A percentile compares a stretch with the other conserved stretches of the same genome.
Conservation (phyloP, 805 yeast genomes). For the Schwanniomyces pseudopolymorphus region DNA sequence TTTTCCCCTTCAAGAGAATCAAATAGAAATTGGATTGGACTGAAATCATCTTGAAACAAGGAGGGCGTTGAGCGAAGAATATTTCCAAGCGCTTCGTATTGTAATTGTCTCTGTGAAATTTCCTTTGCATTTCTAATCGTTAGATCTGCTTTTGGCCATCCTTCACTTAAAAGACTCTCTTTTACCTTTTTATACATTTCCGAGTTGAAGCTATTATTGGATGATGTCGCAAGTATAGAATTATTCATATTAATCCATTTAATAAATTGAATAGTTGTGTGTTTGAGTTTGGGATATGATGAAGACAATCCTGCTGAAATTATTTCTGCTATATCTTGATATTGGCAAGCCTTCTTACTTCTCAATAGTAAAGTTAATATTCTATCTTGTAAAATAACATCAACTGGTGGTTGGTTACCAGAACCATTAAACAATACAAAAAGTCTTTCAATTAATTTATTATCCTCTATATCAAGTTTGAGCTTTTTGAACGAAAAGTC, state of each 20-base stretch:
- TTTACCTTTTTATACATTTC: conserved; percentile 54
- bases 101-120: conserved; percentile 53
- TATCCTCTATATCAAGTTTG: conserved; percentile 52
- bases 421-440: conserved; percentile 54
- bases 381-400: conserved; percentile 52
- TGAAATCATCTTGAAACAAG: conserved; percentile 44
- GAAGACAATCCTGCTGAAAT: conserved; percentile 62
- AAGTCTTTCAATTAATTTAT: conserved; percentile 41
- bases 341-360: conserved; percentile 51
- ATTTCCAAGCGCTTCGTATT: conserved; percentile 78
- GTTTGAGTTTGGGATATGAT: conserved; percentile 50
- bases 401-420: conserved; percentile 50
- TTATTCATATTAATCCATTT: conserved; percentile 49
- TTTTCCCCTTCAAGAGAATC: conserved; percentile 66
- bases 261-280: conserved; percentile 60
- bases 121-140: conserved; percentile 34
- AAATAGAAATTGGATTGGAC: conserved; percentile 64
- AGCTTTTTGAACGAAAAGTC: conserved; percentile 50
- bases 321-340: conserved; percentile 44
- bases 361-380: conserved; percentile 50
- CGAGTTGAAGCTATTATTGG: conserved; percentile 26
- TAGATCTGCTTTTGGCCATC: conserved; percentile 56
- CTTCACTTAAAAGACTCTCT: conserved; percentile 52
- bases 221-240: neutral
- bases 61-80: conserved; percentile 50